Conservation (phyloP, 1,284 basidiomycete genomes). For the Malassezia slooffiae region DNA sequence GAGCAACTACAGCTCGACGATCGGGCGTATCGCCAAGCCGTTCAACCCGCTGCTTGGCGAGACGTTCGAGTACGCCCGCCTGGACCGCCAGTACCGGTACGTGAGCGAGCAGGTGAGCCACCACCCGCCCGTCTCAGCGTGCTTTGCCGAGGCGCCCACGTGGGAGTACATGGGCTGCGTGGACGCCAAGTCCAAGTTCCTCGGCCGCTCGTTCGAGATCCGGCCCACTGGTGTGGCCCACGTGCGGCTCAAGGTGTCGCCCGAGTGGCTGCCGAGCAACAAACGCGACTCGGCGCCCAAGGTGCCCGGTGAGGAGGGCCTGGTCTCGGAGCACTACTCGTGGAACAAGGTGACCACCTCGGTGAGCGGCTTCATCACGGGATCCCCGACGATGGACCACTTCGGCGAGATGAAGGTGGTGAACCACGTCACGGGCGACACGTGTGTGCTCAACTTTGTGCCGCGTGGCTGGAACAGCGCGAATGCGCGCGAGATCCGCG, state of each 20-base stretch:
- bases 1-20: slow-evolving; percentile 94
- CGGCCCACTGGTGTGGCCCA: slow-evolving; percentile 88
- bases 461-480: slow-evolving; percentile 86
- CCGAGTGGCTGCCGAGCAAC: slow-evolving; percentile 19
- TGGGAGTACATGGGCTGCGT: slow-evolving; percentile 76
- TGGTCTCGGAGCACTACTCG: slow-evolving; percentile 60
- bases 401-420: slow-evolving; percentile 83
- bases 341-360: slow-evolving; percentile 65
- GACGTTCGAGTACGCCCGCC: slow-evolving; percentile 83
- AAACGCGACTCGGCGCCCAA: slow-evolving; percentile 13
- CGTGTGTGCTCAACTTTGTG: slow-evolving; percentile 83
- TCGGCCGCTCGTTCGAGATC: slow-evolving; percentile 88
- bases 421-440: slow-evolving; percentile 86
- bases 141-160: slow-evolving; percentile 62
- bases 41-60: slow-evolving; percentile 55
- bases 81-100: slow-evolving; percentile 72
- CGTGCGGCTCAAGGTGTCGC: slow-evolving; percentile 61
- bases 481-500: slow-evolving; percentile 83
- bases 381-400: slow-evolving; percentile 87
- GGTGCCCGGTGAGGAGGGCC: not conserved
- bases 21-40: slow-evolving; percentile 49
- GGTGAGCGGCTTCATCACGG: slow-evolving; percentile 78
- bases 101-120: slow-evolving; percentile 90
- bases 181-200: slow-evolving; percentile 42
- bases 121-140: slow-evolving; percentile 94